phyloP scores from a whole-genome alignment of 2,329 filamentous ascomycete genomes.

The Nemania abortiva region DNA sequence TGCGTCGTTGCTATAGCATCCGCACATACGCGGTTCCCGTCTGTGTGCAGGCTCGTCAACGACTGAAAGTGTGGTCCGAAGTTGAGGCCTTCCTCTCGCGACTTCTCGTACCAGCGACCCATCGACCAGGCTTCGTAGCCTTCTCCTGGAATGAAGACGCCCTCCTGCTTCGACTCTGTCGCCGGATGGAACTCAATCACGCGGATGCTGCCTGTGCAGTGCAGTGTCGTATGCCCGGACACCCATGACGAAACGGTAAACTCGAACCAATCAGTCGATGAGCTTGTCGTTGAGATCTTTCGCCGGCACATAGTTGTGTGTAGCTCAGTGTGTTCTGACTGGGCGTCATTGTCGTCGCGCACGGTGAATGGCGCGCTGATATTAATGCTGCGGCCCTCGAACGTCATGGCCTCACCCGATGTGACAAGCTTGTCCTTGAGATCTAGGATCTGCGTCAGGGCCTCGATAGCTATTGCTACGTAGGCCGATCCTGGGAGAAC shows the following conservation, averaged over 20 bases:
- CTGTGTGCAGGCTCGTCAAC: slow-evolving; percentile 17
- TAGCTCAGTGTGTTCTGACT: slow-evolving; percentile 13
- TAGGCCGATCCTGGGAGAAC: slow-evolving; percentile 16
- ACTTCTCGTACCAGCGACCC: slow-evolving; percentile 37
- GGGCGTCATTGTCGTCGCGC: slow-evolving; percentile 5
- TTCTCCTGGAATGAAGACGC: background rate
- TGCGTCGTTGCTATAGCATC: slow-evolving; percentile 3
- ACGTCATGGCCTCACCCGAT: background rate
- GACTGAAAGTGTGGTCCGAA: slow-evolving; percentile 33
- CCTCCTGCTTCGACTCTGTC: too few relatives aligned
- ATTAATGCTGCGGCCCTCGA: slow-evolving; percentile 6
- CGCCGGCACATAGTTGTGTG: slow-evolving; percentile 30
- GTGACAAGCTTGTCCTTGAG: background rate
- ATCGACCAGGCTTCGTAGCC: slow-evolving; percentile 9
- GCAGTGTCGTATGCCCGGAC: slow-evolving; percentile 18
- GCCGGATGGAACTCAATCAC: background rate
- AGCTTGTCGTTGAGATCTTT: slow-evolving; percentile 18
- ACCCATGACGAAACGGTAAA: slow-evolving; percentile 38
- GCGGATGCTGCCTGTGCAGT: slow-evolving; percentile 38
- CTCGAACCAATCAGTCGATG: slow-evolving; percentile 35
- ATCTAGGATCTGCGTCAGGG: background rate
- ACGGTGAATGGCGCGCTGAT: slow-evolving; percentile 6
- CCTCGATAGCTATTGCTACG: slow-evolving; percentile 1
- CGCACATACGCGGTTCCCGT: background rate
- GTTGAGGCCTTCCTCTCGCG: slow-evolving; percentile 21